Base-by-base conservation (phyloP, 148 eudicot genomes). In the Vaccinium vitisidaea region DNA sequence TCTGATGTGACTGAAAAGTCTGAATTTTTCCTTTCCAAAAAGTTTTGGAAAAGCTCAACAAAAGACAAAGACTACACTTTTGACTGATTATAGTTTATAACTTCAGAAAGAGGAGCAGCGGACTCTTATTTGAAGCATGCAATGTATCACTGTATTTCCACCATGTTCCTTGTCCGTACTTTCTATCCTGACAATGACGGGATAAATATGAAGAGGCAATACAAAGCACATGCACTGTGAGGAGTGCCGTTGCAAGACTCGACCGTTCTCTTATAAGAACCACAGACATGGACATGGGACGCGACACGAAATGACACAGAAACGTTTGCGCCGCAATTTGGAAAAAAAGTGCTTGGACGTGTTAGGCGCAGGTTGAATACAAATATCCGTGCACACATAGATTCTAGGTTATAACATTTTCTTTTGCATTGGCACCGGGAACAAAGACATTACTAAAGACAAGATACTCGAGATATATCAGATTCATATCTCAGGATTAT, bases 171-270 rank as follows among this genome's bases (percentile, higher is more conserved):
- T 52, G 27, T 50, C 80, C 19, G 13, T 12, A 43, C 55, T 25
- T 36, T 49, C 79, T 46, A 32, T 36, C 49, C 49, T 73, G 6
- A 73, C 49, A 73, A 13, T 9, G 8, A 25, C 25, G 43, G 21
- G 9, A 50, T 76, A 49, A 48, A 76, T 49, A 6, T 48, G 27
- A 48, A 48, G 30, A 76, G 79, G 55, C 27, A 13, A n/a, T 21
- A 75, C 27, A 75, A 46, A 75, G 78, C 53, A 75, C 53, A 75
- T 32, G 48, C 77, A 75, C 27, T 18, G 78, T 43, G 52, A 75
- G 25, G n/a, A 75, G 53, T 39, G 78, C 36, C 54, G 18, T 39
- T 39, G 32, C 78, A 27, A 25, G 73, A 67, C 32, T 67, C 27
- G 7, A 63, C 70, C 23, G 3, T 25, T 11, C 36, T 67, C 32